Evolutionary conservation across 2,329 filamentous ascomycete species (phyloP).

Genomic region (Penicillium fuscoglaucum): DNA sequence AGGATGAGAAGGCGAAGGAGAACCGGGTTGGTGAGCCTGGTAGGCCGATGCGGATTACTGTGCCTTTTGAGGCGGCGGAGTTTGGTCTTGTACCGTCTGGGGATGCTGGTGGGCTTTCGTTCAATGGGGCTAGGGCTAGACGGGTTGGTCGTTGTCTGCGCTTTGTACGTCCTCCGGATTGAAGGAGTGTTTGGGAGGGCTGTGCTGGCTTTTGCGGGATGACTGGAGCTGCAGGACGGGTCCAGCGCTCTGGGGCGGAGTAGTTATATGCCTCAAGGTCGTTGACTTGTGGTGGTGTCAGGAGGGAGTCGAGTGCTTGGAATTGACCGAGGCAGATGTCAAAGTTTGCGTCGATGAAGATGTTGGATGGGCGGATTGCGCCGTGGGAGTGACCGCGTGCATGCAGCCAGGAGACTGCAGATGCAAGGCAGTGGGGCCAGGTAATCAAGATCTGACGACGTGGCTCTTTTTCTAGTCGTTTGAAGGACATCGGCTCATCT

Average conservation of each 20-base stretch:
- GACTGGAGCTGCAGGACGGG: conserved; percentile 33
- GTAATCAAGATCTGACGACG: conserved; percentile 46
- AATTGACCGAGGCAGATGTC: conserved; percentile 60
- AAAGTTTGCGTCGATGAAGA: conserved; percentile 58
- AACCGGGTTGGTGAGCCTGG: conserved; percentile 32
- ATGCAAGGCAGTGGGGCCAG: conserved; percentile 54
- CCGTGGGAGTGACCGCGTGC: conserved; percentile 56
- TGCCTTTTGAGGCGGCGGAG: conserved; percentile 38
- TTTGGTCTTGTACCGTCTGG: conserved; percentile 28
- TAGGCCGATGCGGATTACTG: conserved; percentile 37
- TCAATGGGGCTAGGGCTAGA: conserved; percentile 26
- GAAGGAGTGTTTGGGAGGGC: conserved; percentile 34
- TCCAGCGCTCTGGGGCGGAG: conserved; percentile 57
- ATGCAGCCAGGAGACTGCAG: conserved; percentile 59
- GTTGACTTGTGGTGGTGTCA: conserved; percentile 53
- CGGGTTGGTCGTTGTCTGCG: conserved; percentile 29
- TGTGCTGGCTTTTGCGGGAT: conserved; percentile 34
- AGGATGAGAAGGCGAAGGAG: conserved; percentile 36
- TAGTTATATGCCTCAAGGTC: conserved; percentile 61
- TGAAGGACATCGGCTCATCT: conserved; percentile 45
- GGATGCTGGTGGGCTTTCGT: conserved; percentile 25
- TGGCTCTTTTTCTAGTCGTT: conserved; percentile 42
- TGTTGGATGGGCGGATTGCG: conserved; percentile 60
- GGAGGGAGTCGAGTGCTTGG: conserved; percentile 56
- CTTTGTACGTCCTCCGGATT: conserved; percentile 45